These are phyloP conservation scores for Kingdonia uniflora DNA, from an alignment of 164 flowering plant species.

Conservation along the genomic window DNA sequence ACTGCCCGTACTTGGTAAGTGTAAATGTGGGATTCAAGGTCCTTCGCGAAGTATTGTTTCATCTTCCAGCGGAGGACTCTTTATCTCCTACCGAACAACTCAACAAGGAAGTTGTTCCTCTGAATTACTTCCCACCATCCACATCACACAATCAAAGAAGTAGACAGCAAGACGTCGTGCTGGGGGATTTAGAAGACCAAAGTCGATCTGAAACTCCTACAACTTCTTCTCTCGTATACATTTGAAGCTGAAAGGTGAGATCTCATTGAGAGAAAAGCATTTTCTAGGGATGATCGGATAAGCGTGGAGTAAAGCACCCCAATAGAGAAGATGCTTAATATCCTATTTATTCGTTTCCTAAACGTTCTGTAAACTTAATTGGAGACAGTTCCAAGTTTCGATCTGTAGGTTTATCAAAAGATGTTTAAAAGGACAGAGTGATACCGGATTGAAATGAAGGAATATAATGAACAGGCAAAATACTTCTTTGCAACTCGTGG, in stretches of 20 bases:
- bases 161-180: slow-evolving; percentile 19
- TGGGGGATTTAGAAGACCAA: slow-evolving; percentile 66
- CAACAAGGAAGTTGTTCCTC: slow-evolving; percentile 11
- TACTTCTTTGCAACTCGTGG: no score
- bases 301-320: slow-evolving; percentile 62
- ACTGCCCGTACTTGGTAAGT: slow-evolving; percentile 63
- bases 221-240: slow-evolving; percentile 81
- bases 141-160: no score
- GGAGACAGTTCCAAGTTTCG: no score
- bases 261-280: slow-evolving; percentile 67
- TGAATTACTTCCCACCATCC: neutral
- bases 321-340: slow-evolving; percentile 51
- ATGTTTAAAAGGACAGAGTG: slow-evolving; percentile 77
- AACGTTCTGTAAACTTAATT: no score
- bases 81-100: slow-evolving; percentile 2
- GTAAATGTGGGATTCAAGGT: slow-evolving; percentile 52
- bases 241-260: slow-evolving; percentile 52
- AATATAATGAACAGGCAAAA: slow-evolving; percentile 57
- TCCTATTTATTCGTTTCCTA: no score
- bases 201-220: slow-evolving; percentile 77
- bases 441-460: slow-evolving; percentile 62
- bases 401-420: slow-evolving; percentile 62
- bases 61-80: slow-evolving; percentile 14
- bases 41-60: slow-evolving; percentile 62
- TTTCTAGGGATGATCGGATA: slow-evolving; percentile 83